Evolutionary conservation across 2,329 filamentous ascomycete species (phyloP).

Genomic region (Sporothrix schenckii): DNA sequence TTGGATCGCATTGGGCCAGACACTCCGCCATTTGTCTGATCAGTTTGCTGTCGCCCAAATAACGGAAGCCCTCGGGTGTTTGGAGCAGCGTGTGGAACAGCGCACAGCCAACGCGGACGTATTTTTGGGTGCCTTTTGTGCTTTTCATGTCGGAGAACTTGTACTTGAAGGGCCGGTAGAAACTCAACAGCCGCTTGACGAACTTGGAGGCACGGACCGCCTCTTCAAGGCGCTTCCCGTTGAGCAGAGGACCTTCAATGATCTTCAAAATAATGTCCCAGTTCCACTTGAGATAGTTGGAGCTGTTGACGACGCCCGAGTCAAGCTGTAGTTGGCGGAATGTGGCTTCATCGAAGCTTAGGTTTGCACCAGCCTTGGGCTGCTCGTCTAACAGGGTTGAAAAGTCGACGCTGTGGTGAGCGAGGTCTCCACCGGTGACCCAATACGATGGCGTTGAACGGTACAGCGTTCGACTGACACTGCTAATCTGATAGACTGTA

Average conservation of each 20-base stretch:
- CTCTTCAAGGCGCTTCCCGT: constrained; percentile 89
- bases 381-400: constrained; percentile 56
- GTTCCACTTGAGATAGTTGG: constrained; percentile 94
- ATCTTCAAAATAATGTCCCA: constrained; percentile 91
- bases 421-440: constrained; percentile 42
- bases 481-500: constrained; percentile 97
- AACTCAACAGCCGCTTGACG: constrained; percentile 89
- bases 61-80: constrained; percentile 79
- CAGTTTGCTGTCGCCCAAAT: constrained; percentile 88
- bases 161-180: constrained; percentile 96
- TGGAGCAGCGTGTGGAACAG: constrained; percentile 85
- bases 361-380: constrained; percentile 54
- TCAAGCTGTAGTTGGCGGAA: constrained; percentile 71
- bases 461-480: constrained; percentile 90
- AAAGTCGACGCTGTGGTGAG: constrained; percentile 51
- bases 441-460: constrained; percentile 65
- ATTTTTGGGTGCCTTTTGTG: constrained; percentile 90
- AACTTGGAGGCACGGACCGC: constrained; percentile 95
- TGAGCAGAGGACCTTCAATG: constrained; percentile 89
- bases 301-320: constrained; percentile 82
- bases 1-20: constrained; percentile 88
- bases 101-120: constrained; percentile 85
- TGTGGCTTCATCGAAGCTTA: constrained; percentile 62
- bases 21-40: constrained; percentile 94
- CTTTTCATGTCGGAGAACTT: constrained; percentile 89